Evolutionary conservation across 345 rosid genomes (phyloP).

Genomic region (Gynandropsis gynandra): DNA sequence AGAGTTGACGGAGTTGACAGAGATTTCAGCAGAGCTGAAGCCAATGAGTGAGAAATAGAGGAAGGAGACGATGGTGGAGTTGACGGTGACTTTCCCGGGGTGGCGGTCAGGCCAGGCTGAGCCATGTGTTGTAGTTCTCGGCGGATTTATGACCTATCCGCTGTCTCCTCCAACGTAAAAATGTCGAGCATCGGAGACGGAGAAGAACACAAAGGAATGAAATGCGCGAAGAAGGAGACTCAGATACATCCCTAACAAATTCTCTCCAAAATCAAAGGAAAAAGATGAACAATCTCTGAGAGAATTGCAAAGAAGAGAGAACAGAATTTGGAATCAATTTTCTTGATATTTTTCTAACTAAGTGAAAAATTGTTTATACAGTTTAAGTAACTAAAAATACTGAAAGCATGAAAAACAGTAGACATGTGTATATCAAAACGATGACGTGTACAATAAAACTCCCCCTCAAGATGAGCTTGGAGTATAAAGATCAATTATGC

Average conservation of each 20-base stretch:
- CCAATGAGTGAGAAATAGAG: slow-evolving; percentile 14
- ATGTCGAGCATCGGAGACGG: slow-evolving; percentile 28
- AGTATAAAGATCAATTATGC: too few species aligned
- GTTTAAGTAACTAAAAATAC: too few species aligned
- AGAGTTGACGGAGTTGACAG: slow-evolving; percentile 17
- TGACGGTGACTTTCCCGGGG: slow-evolving; percentile 21
- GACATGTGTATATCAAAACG: too few species aligned
- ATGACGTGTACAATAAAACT: too few species aligned
- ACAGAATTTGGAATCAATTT: too few species aligned
- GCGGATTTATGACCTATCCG: slow-evolving; percentile 48
- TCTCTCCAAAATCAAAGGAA: too few species aligned
- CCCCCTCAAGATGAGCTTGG: too few species aligned
- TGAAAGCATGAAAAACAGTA: too few species aligned
- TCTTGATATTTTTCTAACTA: too few species aligned
- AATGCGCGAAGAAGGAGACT: slow-evolving; percentile 24
- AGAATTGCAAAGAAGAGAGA: too few species aligned
- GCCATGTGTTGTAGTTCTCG: slow-evolving; percentile 39
- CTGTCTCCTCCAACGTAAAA: slow-evolving; percentile 57
- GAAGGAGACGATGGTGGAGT: slow-evolving; percentile 4
- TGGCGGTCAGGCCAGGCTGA: slow-evolving; percentile 27
- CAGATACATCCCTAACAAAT: slow-evolving; percentile 9
- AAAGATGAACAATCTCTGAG: too few species aligned
- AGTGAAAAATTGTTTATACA: too few species aligned
- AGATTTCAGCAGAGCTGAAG: slow-evolving; percentile 28
- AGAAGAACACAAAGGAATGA: slow-evolving; percentile 17